Conservation (phyloP, 2,329 filamentous ascomycete genomes). For the Fusarium sp. region DNA sequence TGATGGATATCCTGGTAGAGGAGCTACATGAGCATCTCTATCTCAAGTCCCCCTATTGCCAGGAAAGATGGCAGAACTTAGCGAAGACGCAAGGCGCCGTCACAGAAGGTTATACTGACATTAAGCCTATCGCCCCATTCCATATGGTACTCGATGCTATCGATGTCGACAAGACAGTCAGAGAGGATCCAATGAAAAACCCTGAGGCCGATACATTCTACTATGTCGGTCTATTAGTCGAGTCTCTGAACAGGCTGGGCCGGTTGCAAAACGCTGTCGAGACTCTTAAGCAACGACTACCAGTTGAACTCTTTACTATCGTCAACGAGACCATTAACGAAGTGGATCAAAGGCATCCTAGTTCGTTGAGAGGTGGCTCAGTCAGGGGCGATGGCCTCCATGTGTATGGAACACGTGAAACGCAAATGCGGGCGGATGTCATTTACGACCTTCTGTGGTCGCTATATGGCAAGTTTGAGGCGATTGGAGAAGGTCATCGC, state of each 20-base stretch:
- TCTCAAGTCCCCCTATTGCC: constrained; percentile 96
- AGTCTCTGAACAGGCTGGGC: constrained; percentile 89
- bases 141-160: constrained; percentile 69
- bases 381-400: constrained; percentile 66
- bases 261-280: constrained; percentile 88
- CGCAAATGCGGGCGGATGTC: constrained; percentile 82
- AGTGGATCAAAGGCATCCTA: constrained; percentile 92
- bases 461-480: constrained; percentile 95
- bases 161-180: constrained; percentile 70
- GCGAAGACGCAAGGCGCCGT: constrained; percentile 71
- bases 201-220: constrained; percentile 95
- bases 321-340: constrained; percentile 96
- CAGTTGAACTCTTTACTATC: constrained; percentile 91
- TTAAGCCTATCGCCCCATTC: constrained; percentile 63
- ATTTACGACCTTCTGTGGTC: constrained; percentile 93
- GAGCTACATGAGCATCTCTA: constrained; percentile 98
- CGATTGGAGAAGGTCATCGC: constrained; percentile 94
- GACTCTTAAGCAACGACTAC: constrained; percentile 89
- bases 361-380: constrained; percentile 71
- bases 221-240: constrained; percentile 88
- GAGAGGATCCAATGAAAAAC: constrained; percentile 91
- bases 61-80: constrained; percentile 91
- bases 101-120: constrained; percentile 61
- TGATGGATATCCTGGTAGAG: constrained; percentile 96
- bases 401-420: constrained; percentile 75